These are phyloP conservation scores for Escallonia herrerae DNA, from an alignment of 129 eudicot genomes.

Conservation along the genomic window DNA sequence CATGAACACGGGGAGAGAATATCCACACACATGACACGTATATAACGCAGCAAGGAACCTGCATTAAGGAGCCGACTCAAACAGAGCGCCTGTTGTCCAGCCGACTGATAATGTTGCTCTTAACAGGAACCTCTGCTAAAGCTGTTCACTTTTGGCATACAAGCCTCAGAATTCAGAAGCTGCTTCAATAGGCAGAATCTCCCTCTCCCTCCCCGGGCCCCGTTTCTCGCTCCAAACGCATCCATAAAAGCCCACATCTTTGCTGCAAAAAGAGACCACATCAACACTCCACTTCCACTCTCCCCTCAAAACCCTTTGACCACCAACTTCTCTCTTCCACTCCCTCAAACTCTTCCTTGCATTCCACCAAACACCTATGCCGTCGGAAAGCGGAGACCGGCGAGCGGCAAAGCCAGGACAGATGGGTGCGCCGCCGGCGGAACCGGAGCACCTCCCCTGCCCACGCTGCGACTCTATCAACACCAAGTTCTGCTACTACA, in stretches of 20 bases:
- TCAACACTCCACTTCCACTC: not conserved
- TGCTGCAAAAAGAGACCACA: constrained; percentile 13
- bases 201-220: constrained; percentile 1
- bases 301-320: not conserved
- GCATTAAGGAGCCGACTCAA: constrained; percentile 31
- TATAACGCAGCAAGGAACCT: not conserved
- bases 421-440: constrained; percentile 53
- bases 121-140: constrained; percentile 23
- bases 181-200: constrained; percentile 8
- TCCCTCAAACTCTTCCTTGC: not conserved
- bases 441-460: constrained; percentile 71
- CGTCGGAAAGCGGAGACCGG: constrained; percentile 32
- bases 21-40: constrained; percentile 12
- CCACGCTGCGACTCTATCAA: constrained; percentile 75
- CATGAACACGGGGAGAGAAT: too few relatives aligned
- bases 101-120: constrained; percentile 23
- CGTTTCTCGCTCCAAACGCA: constrained; percentile 4
- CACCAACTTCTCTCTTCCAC: not conserved
- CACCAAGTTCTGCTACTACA: constrained; percentile 90
- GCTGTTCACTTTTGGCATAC: constrained; percentile 20
- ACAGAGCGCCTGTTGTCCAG: constrained; percentile 18
- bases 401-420: constrained; percentile 32
- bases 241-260: constrained; percentile 33
- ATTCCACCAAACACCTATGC: constrained; percentile 10
- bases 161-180: constrained; percentile 18